A percentile compares a stretch with the other conserved stretches of the same genome.
phyloP scores from a whole-genome alignment of 441 rosid genomes.

The Erodium chrysanthum region DNA sequence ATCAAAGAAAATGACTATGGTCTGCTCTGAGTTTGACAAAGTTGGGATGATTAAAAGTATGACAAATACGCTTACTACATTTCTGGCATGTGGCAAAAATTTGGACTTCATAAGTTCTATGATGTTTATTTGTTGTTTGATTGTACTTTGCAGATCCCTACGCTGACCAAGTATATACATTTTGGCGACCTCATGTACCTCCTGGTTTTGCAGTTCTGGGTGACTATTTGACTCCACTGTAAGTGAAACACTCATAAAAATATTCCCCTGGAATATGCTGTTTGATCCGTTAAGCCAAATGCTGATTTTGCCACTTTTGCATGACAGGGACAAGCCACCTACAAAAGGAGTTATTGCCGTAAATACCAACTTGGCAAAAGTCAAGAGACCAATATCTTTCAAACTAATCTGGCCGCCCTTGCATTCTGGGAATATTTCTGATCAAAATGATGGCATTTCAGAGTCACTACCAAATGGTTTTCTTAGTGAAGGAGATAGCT shows the following conservation, averaged over 20 bases:
- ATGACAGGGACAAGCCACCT: conserved; percentile 93
- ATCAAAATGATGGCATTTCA: background rate
- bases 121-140: conserved; percentile 22
- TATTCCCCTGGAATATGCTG: conserved; percentile 17
- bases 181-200: conserved; percentile 93
- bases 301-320: conserved; percentile 20
- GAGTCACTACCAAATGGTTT: conserved; percentile 18
- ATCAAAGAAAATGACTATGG: conserved; percentile 71
- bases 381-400: conserved; percentile 76
- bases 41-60: conserved; percentile 72
- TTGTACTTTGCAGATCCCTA: conserved; percentile 43
- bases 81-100: background rate
- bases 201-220: conserved; percentile 97
- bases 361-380: conserved; percentile 68
- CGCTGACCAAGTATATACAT: conserved; percentile 56
- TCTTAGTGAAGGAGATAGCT: conserved; percentile 24
- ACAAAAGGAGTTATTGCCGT: conserved; percentile 84
- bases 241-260: conserved; percentile 26
- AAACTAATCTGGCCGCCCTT: conserved; percentile 61
- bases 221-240: conserved; percentile 88
- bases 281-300: conserved; percentile 7
- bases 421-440: conserved; percentile 35
- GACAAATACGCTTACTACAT: conserved; percentile 15
- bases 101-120: conserved; percentile 12
- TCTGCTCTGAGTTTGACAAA: conserved; percentile 88